phyloP scores from a whole-genome alignment of 352 stramenopile species.

The Globisporangium nagaii region DNA sequence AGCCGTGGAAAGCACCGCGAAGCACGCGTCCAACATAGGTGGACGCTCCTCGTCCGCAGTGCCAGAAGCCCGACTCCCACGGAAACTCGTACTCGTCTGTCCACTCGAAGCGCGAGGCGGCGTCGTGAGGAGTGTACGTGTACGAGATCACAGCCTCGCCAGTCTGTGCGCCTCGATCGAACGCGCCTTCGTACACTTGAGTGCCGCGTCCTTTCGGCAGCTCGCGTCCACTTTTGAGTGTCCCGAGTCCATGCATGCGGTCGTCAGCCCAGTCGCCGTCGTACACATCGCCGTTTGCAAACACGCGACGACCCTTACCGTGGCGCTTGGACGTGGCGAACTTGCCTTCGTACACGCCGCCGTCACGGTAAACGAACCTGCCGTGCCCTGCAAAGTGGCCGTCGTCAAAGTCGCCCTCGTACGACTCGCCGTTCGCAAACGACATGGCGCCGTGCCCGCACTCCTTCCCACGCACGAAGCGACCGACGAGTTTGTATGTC shows the following conservation, averaged over 20 bases:
- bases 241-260: slow-evolving; percentile 49
- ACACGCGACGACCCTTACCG: slow-evolving; percentile 41
- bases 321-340: slow-evolving; percentile 48
- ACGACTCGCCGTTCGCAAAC: slow-evolving; percentile 61
- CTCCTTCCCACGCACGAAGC: slow-evolving; percentile 45
- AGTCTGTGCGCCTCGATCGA: slow-evolving; percentile 37
- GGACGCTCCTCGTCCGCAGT: slow-evolving; percentile 41
- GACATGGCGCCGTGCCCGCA: slow-evolving; percentile 48
- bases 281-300: slow-evolving; percentile 47
- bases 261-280: slow-evolving; percentile 51
- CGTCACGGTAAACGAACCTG: slow-evolving; percentile 36
- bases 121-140: slow-evolving; percentile 23
- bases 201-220: not conserved
- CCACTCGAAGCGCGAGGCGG: slow-evolving; percentile 29
- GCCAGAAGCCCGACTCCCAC: slow-evolving; percentile 44
- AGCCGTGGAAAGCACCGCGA: slow-evolving; percentile 62
- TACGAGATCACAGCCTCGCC: slow-evolving; percentile 37
- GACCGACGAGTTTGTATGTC: slow-evolving; percentile 50
- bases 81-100: slow-evolving; percentile 67
- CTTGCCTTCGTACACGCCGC: slow-evolving; percentile 46
- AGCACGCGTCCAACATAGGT: slow-evolving; percentile 52
- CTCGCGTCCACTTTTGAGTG: slow-evolving; percentile 18
- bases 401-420: slow-evolving; percentile 52
- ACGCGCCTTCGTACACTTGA: slow-evolving; percentile 47
- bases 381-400: slow-evolving; percentile 48